These are phyloP conservation scores for Fusarium agapanthi DNA, from an alignment of 2,329 filamentous ascomycete species.

Conservation along the genomic window DNA sequence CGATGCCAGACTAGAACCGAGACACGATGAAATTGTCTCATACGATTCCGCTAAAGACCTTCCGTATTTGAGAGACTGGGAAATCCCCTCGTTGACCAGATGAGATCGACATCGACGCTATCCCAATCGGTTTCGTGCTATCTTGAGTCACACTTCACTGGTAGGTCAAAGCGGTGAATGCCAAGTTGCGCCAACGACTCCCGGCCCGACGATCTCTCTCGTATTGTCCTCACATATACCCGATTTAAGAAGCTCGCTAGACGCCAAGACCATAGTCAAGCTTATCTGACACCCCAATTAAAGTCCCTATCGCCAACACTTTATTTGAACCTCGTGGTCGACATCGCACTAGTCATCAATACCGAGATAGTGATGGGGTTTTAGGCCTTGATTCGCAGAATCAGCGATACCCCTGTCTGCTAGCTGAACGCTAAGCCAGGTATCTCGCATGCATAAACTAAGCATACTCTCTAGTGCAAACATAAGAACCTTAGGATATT, in stretches of 20 bases:
- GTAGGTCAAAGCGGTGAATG: constrained; percentile 10
- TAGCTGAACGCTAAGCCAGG: constrained; percentile 11
- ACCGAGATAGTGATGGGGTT: constrained; percentile 6
- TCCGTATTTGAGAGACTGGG: not conserved
- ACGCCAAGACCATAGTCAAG: not conserved
- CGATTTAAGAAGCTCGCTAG: constrained; percentile 3
- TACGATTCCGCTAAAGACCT: not conserved
- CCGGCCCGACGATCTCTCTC: not conserved
- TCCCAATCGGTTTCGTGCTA: not conserved
- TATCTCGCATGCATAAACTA: constrained; percentile 22
- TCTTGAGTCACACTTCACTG: not conserved
- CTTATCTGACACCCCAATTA: constrained; percentile 6
- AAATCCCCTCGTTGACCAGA: not conserved
- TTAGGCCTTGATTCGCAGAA: constrained; percentile 18
- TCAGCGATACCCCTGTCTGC: not conserved
- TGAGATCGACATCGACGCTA: not conserved
- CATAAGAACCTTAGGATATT: constrained; percentile 25
- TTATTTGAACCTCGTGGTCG: not conserved
- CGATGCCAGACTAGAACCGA: not conserved
- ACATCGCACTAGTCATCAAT: constrained; percentile 12
- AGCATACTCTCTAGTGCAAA: constrained; percentile 23
- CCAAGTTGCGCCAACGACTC: not conserved
- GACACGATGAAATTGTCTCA: not conserved
- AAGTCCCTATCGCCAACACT: not conserved
- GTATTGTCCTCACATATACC: constrained; percentile 1